Evolutionary conservation across 495 filamentous ascomycete species (phyloP), one percentile per base, ranked within the genome.

Genomic region (Penicillium herquei): DNA sequence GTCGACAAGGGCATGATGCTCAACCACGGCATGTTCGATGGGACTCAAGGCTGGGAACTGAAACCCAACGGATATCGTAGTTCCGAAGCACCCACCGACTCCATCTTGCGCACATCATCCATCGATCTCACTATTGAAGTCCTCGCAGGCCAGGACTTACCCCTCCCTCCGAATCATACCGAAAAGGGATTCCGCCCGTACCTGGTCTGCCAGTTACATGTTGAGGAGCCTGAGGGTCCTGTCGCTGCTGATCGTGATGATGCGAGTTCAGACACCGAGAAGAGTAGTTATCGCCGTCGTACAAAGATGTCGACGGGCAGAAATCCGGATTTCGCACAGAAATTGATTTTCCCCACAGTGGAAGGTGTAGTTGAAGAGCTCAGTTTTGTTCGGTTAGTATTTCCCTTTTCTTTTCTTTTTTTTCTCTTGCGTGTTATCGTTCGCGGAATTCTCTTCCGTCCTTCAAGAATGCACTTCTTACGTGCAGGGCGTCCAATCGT

Each of bases 1-100:
- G 84, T 85, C 64, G 93, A 97, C 64, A 85, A 87, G 53, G 92
- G 90, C 11, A 95, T 91, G 88, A 97, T 97, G 93, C 81, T 96
- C 1, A 96, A 96, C 64, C 84, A 91, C 62, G 93, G 83, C 53
- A 93, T 97, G 91, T 98, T 98, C 66, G 79, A 81, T 4, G 87
- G 86, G 10, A 87, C 87, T 2, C 78, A 76, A 5, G 93, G 93
- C 14, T 98, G 90, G 78, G 85, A 94, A 1, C 77, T 94, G 2
- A 98, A 98, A 63, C 92, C 93, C 0, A 67, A 77, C 26, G 87
- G 84, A 16, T 89, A 86, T 59, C 77, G 82, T 39, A 79, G 78
- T 57, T 52, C 65, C 26, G 62, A 69, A 6, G 48, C 52, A 7
- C 53, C 57, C 17, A 52, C 59, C 0, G 46, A 46, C 1, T 58